phyloP scores from a whole-genome alignment of 345 rosid species.

The Hevea brasiliensis region DNA sequence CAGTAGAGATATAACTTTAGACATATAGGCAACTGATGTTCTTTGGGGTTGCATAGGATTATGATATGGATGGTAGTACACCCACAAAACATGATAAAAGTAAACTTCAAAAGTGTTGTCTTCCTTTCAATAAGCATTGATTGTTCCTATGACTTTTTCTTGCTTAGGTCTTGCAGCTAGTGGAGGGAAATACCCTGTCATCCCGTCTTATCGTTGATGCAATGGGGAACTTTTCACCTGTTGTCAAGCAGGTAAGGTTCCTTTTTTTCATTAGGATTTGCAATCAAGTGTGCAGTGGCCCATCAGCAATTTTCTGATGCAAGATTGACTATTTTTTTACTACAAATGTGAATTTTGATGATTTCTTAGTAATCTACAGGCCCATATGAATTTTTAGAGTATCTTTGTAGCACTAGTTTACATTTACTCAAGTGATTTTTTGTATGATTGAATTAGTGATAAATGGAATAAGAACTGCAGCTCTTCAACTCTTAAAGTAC shows the following conservation, averaged over 20 bases:
- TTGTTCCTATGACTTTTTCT: conserved; percentile 3
- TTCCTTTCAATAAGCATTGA: not conserved
- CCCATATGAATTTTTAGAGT: not conserved
- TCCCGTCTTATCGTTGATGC: conserved; percentile 82
- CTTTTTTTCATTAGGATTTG: conserved; percentile 10
- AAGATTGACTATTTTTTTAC: not conserved
- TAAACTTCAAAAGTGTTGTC: not conserved
- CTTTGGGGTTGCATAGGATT: not conserved
- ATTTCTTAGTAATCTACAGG: not conserved
- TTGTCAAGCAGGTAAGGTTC: conserved; percentile 72
- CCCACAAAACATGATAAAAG: not conserved
- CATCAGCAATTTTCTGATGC: not conserved
- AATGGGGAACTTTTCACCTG: conserved; percentile 95
- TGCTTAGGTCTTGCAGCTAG: conserved; percentile 63
- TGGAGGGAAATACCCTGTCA: conserved; percentile 59
- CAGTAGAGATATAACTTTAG: not conserved
- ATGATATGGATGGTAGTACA: not conserved
- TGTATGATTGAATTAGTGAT: not conserved
- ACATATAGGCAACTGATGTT: not conserved
- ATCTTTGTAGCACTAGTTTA: not conserved
- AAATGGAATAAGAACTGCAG: not conserved
- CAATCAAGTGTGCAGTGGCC: not conserved
- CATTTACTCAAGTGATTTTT: not conserved
- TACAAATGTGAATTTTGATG: not conserved
- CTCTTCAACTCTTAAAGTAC: not conserved